Conservation (phyloP, 2,329 filamentous ascomycete species). For the Stromatinia cepivora region DNA sequence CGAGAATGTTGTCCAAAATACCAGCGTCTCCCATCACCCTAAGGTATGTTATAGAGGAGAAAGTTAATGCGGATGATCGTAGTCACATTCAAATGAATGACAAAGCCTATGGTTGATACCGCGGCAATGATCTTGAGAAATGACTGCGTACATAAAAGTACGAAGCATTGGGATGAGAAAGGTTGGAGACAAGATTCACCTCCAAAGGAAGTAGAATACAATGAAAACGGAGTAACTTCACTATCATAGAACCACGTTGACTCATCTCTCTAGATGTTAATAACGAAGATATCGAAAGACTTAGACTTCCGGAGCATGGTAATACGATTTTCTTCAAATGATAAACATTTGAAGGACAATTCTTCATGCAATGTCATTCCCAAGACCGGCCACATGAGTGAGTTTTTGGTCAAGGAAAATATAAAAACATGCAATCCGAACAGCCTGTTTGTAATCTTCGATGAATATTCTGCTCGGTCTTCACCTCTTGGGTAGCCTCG, state of each 20-base stretch:
- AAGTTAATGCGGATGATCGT: constrained; percentile 67
- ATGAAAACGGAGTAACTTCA: constrained; percentile 50
- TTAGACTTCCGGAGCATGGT: constrained; percentile 38
- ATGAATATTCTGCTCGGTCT: constrained; percentile 39
- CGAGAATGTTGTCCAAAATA: constrained; percentile 34
- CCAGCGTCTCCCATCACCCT: constrained; percentile 41
- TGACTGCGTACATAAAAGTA: constrained; percentile 38
- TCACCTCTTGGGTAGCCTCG: constrained; percentile 27
- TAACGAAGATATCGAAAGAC: constrained; percentile 24
- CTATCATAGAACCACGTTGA: constrained; percentile 33
- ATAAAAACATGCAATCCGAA: constrained; percentile 36
- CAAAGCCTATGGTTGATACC: constrained; percentile 52
- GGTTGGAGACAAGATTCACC: constrained; percentile 49
- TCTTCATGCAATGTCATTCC: constrained; percentile 40
- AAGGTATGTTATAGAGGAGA: constrained; percentile 48
- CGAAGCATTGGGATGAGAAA: constrained; percentile 39
- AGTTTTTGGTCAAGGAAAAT: constrained; percentile 22
- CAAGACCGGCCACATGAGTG: constrained; percentile 36
- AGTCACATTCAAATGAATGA: constrained; percentile 49
- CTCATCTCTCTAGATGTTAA: constrained; percentile 35
- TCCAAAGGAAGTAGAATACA: constrained; percentile 28
- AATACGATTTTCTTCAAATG: constrained; percentile 36
- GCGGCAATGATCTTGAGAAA: constrained; percentile 52
- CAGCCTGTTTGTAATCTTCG: constrained; percentile 41
- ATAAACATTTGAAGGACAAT: constrained; percentile 32